Evolutionary conservation across 192 early-diverging fungal species (phyloP).

Genomic region (Coemansia sp.): DNA sequence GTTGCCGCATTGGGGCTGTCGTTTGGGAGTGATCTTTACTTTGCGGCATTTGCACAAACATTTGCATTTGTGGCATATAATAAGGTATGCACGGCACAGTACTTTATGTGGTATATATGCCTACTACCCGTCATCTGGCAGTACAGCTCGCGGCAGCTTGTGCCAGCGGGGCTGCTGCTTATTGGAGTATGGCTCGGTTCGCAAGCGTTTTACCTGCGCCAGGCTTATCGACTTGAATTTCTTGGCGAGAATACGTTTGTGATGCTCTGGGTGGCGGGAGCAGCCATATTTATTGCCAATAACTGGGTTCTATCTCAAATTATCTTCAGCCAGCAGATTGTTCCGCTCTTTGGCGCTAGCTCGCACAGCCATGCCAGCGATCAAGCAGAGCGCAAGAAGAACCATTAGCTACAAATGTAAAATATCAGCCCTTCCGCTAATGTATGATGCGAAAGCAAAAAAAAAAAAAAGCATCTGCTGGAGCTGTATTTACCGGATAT

Average conservation of each 20-base stretch:
- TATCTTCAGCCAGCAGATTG: slow-evolving; percentile 28
- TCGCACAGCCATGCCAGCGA: neutral
- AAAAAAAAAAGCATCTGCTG: neutral
- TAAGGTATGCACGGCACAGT: slow-evolving; percentile 96
- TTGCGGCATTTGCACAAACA: slow-evolving; percentile 90
- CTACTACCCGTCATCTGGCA: slow-evolving; percentile 86
- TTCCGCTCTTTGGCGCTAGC: slow-evolving; percentile 20
- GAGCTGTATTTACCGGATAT: neutral
- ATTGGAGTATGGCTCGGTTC: slow-evolving; percentile 67
- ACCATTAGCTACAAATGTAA: neutral
- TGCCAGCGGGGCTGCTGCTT: slow-evolving; percentile 56
- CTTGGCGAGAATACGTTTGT: slow-evolving; percentile 81
- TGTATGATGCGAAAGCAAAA: neutral
- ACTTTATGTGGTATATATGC: slow-evolving; percentile 99
- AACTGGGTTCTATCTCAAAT: slow-evolving; percentile 66
- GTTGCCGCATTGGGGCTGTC: slow-evolving; percentile 66
- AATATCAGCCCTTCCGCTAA: neutral
- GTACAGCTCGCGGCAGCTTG: slow-evolving; percentile 51
- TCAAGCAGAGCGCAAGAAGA: slow-evolving; percentile 1
- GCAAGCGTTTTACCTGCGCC: slow-evolving; percentile 84
- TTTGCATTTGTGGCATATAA: slow-evolving; percentile 96
- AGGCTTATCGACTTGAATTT: slow-evolving; percentile 88
- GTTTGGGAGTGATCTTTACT: slow-evolving; percentile 78
- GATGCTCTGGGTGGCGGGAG: slow-evolving; percentile 69
- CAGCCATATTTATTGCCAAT: slow-evolving; percentile 71